Evolutionary conservation across 306 rosid species (phyloP), one percentile per base, ranked within the genome.

Genomic region (Cucumis hystrix): DNA sequence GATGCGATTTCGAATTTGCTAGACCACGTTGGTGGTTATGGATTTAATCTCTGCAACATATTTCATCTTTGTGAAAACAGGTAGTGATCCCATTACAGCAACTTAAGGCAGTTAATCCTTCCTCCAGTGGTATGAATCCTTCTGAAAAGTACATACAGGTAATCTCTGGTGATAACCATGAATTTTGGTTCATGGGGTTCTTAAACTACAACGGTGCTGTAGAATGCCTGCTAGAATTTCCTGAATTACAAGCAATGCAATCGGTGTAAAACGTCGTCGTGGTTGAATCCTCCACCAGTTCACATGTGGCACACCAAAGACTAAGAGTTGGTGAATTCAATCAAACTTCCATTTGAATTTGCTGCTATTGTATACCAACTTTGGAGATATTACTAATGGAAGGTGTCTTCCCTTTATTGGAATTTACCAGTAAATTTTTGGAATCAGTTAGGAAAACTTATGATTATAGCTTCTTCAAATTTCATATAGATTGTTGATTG

Each of bases 111-210:
- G 94, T 89, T 41, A 92, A 91, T 77, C 94, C 99, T 52, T 92
- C 99, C 72, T 85, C 96, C 37, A 92, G 99, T 87, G 91, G 79
- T 82, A 74, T 81, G 82, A 96, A 96, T 51, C 25, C 90, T 3
- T 85, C 92, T 0, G 99, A 96, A 83, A 96, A 96, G 58, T 96
- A 80, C 85, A 84, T 96, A 61, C 90, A 90, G 92, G 86, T 91
- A 8, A 87, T 96, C 82, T 92, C 99, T 21, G 91, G 93, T 3
- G 99, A 96, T 80, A 96, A 92, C 86, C 98, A 91, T 74, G 99
- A 96, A 79, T 96, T 96, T 82, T 96, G 99, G 99, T 91, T 96
- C 79, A 86, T 96, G 99, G 96, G 99, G 56, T 92, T 96, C 82
- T 89, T 96, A 58, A 41, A 91, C 81, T 96, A 96, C 60, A 97